Evolutionary conservation across 371 early-diverging fungal genomes (phyloP), one percentile per base, ranked within the genome.

Genomic region (Mucor plumbeus): DNA sequence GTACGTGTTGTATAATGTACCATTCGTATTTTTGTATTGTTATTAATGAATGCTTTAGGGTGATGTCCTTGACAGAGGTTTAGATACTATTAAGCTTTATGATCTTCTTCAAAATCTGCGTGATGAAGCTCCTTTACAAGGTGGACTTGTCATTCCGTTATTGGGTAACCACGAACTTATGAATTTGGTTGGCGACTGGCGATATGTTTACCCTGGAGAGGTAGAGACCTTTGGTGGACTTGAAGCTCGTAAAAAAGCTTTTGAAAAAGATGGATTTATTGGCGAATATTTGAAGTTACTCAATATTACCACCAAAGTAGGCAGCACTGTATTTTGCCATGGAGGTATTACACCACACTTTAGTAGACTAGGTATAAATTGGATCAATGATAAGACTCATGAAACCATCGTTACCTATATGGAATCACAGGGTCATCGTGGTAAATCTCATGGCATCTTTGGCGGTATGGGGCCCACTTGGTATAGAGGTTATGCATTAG

Each of bases 121-220:
- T 47, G 67, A 75, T 5, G 90, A 93, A 61, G 92, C 93, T 5
- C 64, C 64, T 6, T 64, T 61, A 14, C 79, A 73, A 1, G 91
- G 92, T 19, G 90, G 91, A 5, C 69, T 78, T 26, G 90, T 90
- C 1, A 80, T 90, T 36, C 75, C 79, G 8, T 35, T 87, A n/a
- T 64, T 88, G 13, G 87, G 87, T 13, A 92, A 90, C 70, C 92
- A 91, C 62, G 92, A 92, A 75, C 78, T 92, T 15, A 92, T 92
- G 92, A 94, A 94, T 68, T 69, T 90, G 7, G 65, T 80, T 21
- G 85, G 84, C 3, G 92, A 92, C 65, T 84, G 83, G 77, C 83
- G 92, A n/a, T 92, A 92, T 70, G 94, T 94, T 1, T 79, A 85
- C 39, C 67, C 74, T 0, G 86, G 82, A 61, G 94, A 94, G 70